Base-by-base conservation (phyloP, 2,329 filamentous ascomycete genomes). In the Scleromitrula shiraiana region DNA sequence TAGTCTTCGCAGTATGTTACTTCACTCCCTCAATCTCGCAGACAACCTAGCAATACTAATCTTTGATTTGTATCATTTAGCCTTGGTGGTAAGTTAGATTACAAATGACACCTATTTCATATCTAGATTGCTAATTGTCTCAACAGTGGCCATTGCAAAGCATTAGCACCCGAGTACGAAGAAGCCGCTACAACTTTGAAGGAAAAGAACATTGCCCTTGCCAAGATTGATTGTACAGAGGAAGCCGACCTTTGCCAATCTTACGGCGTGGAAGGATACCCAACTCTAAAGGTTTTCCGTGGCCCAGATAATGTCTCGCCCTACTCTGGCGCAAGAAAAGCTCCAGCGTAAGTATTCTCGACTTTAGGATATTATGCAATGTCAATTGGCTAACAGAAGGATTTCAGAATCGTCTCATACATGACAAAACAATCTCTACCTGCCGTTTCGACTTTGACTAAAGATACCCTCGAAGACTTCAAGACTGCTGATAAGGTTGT, bases 341-440 rank as follows among this genome's bases (percentile, higher is more conserved):
- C 90, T 57, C 82, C 80, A 69, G 77, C 75, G 78, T 82, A 70
- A 70, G 77, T 73, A 32, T 15, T 6, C 12, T 26, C 8, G 20
- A 3, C 2, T 4, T 8, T 19, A 15, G 4, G 5, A 17, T 23
- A 3, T 2, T n/a, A n/a, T n/a, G n/a, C n/a, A 37, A 33, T 10
- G 4, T 22, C 20, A 15, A 42, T 23, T 41, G 44, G 17, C 48
- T 55, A 29, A 57, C 40, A 51, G 39, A 40, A 15, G 15, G 36
- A 26, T 20, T 24, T 35, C 50, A 80, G 76, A 54, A 83, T 83
- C 66, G 76, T 77, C 40, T 83, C 82, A 57, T 97, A 95, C 77
- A 98, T 98, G 93, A 85, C 88, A 68, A 98, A 97, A 80, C 93
- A 97, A 74, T 87, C 88, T 22, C 80, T 98, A 52, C 93, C 93